A percentile compares a stretch with the other conserved stretches of the same genome.
These are phyloP conservation scores for Mortierella antarctica DNA, from an alignment of 192 early-diverging fungal genomes.

Conservation along the genomic window DNA sequence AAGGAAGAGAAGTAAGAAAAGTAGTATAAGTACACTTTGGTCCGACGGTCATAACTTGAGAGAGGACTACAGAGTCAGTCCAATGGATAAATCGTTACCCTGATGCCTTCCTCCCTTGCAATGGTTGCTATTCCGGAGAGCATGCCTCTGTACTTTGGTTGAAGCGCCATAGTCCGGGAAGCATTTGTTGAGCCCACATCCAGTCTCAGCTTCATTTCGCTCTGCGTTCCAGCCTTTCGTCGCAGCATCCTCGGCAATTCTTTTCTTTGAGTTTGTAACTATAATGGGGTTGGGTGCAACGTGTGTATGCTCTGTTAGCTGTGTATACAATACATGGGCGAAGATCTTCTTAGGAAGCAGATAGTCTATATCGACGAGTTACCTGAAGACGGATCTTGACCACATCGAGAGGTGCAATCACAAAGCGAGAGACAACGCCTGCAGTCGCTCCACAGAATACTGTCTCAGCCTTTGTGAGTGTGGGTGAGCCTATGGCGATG, in stretches of 20 bases:
- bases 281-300: not conserved
- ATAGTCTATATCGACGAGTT: not conserved
- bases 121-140: constrained; percentile 75
- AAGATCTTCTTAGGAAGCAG: not conserved
- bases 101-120: constrained; percentile 82
- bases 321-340: not conserved
- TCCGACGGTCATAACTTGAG: not conserved
- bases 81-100: constrained; percentile 48
- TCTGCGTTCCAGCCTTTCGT: constrained; percentile 1
- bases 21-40: not conserved
- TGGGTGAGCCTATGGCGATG: constrained; percentile 23
- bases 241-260: constrained; percentile 30
- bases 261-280: constrained; percentile 47
- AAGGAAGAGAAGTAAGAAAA: not conserved
- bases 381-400: constrained; percentile 90
- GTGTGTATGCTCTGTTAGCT: too few relatives aligned
- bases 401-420: constrained; percentile 94
- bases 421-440: constrained; percentile 71
- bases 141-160: constrained; percentile 71
- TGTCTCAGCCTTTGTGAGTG: constrained; percentile 32
- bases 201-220: constrained; percentile 3
- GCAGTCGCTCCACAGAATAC: constrained; percentile 47
- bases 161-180: not conserved
- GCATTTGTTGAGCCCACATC: not conserved
- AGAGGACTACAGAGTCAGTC: not conserved